Conservation (phyloP, 2,329 filamentous ascomycete species). For the Penicillium hordei region DNA sequence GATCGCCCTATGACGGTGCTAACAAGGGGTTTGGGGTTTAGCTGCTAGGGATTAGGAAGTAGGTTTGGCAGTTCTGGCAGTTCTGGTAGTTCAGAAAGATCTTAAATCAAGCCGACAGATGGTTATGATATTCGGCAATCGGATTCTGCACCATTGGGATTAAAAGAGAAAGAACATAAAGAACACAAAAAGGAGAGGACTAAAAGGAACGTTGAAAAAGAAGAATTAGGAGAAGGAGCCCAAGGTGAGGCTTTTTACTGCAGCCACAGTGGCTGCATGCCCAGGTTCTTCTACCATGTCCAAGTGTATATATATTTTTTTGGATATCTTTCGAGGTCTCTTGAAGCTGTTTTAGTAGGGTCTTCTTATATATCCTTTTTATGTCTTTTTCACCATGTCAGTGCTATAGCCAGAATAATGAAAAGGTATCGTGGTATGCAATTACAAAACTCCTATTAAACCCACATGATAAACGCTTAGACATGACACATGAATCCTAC, state of each 20-base stretch:
- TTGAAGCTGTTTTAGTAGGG: not conserved
- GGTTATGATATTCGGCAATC: no score
- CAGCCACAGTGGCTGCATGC: slow-evolving; percentile 9
- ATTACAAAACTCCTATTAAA: slow-evolving; percentile 10
- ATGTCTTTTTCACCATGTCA: no score
- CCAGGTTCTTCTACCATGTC: not conserved
- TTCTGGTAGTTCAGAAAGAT: no score
- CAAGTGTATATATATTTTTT: not conserved
- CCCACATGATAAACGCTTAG: not conserved
- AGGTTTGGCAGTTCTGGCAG: no score
- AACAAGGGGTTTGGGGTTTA: no score
- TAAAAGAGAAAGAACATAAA: not conserved
- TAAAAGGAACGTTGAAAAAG: not conserved
- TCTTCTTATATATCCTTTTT: not conserved
- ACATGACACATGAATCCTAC: slow-evolving; percentile 9
- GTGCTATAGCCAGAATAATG: not conserved
- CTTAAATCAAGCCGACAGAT: no score
- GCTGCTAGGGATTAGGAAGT: no score
- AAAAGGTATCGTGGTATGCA: slow-evolving; percentile 1
- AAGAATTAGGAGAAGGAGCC: slow-evolving; percentile 2
- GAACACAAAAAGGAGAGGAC: not conserved
- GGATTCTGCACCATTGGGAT: no score
- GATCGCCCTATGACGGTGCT: no score
- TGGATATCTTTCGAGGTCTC: no score
- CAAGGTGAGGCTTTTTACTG: slow-evolving; percentile 6